Evolutionary conservation across 495 filamentous ascomycete genomes (phyloP), one percentile per base, ranked within the genome.

Genomic region (Penicillium dipodomyicola): DNA sequence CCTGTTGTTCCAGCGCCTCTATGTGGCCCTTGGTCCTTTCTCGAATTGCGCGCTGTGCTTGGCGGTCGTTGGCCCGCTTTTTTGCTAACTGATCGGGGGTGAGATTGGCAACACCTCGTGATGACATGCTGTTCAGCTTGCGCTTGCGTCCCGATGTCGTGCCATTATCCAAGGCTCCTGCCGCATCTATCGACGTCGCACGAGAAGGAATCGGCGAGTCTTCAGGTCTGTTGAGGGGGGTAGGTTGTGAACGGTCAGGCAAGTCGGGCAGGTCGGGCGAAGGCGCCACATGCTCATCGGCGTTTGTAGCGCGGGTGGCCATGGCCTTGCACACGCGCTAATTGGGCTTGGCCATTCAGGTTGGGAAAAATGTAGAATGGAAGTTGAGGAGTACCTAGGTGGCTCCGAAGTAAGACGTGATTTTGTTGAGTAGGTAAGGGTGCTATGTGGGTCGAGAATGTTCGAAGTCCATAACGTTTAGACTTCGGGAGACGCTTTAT

Each of bases 11-110:
- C 20, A 96, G 77, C 20, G 72, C 77, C 51, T 92, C 89, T 58
- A 95, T 94, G 63, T 91, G 87, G 52, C 84, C 78, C 63, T 91
- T 92, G 11, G 87, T 95, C 55, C 91, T 80, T 62, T 90, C 86
- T 15, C 91, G 81, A 56, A 95, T 96, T 17, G 89, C 89, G 48
- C 89, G 83, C 69, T 96, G 91, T 17, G 91, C 91, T 71, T 92
- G 89, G 40, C 91, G 83, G 67, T 96, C 91, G 70, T 95, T 95
- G 65, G 89, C 90, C 53, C 91, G 82, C 72, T 96, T 96, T 65
- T 87, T 83, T 7, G 81, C 85, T 46, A 89, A 76, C 66, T 91
- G 87, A 23, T 84, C 80, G n/a, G 84, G 82, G 12, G 85, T 88
- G 58, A 91, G 80, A 56, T 85, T 89, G 50, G 86, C 84, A 19